Evolutionary conservation across 305 asterid genomes (phyloP).

Genomic region (Solanum aculeatissimum): DNA sequence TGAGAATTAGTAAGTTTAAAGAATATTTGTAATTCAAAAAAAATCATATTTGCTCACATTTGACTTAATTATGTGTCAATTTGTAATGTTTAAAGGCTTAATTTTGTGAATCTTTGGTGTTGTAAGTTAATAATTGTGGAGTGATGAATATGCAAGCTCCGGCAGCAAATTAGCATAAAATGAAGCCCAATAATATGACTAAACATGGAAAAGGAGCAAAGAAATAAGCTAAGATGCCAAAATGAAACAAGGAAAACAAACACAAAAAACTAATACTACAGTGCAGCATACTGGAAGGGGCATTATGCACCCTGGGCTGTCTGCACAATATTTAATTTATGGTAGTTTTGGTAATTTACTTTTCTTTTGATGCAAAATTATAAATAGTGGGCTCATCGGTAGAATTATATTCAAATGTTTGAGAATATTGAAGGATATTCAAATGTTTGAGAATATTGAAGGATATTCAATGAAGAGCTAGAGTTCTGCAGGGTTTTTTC

Average conservation of each 20-base stretch:
- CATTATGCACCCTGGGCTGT: neutral
- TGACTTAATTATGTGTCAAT: neutral
- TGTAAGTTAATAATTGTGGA: neutral
- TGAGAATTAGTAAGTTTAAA: no score
- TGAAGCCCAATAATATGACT: neutral
- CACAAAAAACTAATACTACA: neutral
- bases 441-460: neutral
- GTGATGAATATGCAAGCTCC: neutral
- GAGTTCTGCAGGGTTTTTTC: neutral
- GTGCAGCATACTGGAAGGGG: neutral
- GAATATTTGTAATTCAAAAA: no score
- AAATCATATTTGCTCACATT: neutral
- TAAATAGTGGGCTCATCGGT: neutral
- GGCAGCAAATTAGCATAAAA: neutral
- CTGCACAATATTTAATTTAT: neutral
- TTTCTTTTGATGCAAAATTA: neutral
- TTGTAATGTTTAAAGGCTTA: neutral
- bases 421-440: neutral
- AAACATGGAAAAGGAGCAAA: neutral
- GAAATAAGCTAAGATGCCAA: neutral
- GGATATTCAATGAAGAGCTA: neutral
- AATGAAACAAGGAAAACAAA: neutral
- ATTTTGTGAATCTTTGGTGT: neutral
- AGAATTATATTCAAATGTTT: neutral
- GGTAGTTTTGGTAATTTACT: neutral